Evolutionary conservation across 75 land plant genomes (phyloP), one percentile per base, ranked within the genome.

Genomic region (Pinus albicaulis): DNA sequence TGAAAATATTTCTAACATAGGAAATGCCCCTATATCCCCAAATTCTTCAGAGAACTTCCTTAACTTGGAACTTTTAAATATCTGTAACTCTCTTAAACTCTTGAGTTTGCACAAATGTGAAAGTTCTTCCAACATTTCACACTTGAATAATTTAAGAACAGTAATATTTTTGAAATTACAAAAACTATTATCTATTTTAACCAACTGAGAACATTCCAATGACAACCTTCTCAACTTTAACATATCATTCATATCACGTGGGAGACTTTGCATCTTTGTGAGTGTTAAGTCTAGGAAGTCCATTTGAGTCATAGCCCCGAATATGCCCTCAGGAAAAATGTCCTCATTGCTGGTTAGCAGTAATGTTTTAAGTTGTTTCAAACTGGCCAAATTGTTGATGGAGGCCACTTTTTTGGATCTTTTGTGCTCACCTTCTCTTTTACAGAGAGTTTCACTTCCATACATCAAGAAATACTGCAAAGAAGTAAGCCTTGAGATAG

Each of bases 211-310:
- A 34, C 68, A 64, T 26, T 25, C 31, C 4, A 64, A 31, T 16
- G 31, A 26, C 15, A 31, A 5, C 5, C 28, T 25, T 26, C 68
- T 64, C 68, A 64, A 28, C 14, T 26, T 64, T 28, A 34, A 64
- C 68, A 64, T 64, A 34, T 28, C 5, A 64, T 7, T 26, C 31
- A 64, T 31, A 34, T 64, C 68, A 26, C 31, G 31, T 1, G 68
- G 68, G 28, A 64, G 15, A 28, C 34, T 64, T 64, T 64, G 36
- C 68, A 64, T 64, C 31, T 13, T 64, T 64, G 68, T 64, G 68
- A 63, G 66, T 13, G 17, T 34, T 34, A 64, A 64, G 28, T 28
- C 34, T 12, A 64, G 68, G 12, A 16, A 25, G 13, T 64, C 68
- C 38, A 64, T 64, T 6, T 64, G 17, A 16, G 28, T 64, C 68